Evolutionary conservation across 768 basidiomycete species (phyloP).

Genomic region (Gyrodon lividus): DNA sequence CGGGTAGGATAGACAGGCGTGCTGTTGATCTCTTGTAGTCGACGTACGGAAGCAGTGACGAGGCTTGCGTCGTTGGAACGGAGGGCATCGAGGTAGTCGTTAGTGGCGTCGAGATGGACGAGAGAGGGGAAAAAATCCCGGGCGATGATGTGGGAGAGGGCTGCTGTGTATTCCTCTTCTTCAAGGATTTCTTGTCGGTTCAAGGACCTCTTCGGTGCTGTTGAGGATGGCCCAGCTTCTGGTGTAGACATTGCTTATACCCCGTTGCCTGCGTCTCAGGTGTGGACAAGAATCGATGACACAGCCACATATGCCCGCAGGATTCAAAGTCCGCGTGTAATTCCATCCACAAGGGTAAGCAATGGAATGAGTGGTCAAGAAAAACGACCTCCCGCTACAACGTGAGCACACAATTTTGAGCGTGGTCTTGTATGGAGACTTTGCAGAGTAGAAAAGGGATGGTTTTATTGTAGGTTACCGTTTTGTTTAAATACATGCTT

Average conservation of each 20-base stretch:
- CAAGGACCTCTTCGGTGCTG: conserved; percentile 51
- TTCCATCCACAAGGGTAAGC: too few relatives aligned
- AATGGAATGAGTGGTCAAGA: too few relatives aligned
- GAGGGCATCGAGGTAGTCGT: conserved; percentile 80
- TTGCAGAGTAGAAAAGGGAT: too few relatives aligned
- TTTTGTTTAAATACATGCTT: too few relatives aligned
- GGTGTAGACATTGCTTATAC: conserved; percentile 33
- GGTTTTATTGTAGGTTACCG: too few relatives aligned
- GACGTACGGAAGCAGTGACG: conserved; percentile 74
- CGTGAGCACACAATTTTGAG: too few relatives aligned
- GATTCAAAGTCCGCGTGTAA: too few relatives aligned
- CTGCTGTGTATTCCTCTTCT: conserved; percentile 94
- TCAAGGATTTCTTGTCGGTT: conserved; percentile 73
- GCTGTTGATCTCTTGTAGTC: conserved; percentile 58
- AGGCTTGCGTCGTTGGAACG: conserved; percentile 71
- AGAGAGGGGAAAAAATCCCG: conserved; percentile 98
- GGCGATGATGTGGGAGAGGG: conserved; percentile 88
- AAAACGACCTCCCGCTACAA: too few relatives aligned
- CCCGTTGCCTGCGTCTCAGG: too few relatives aligned
- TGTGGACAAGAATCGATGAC: too few relatives aligned
- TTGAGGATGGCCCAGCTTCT: conserved; percentile 25
- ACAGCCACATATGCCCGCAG: too few relatives aligned
- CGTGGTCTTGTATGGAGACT: too few relatives aligned
- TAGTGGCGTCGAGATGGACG: conserved; percentile 84
- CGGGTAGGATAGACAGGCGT: conserved; percentile 45